phyloP scores from a whole-genome alignment of 345 rosid genomes.

The Populus euphratica region DNA sequence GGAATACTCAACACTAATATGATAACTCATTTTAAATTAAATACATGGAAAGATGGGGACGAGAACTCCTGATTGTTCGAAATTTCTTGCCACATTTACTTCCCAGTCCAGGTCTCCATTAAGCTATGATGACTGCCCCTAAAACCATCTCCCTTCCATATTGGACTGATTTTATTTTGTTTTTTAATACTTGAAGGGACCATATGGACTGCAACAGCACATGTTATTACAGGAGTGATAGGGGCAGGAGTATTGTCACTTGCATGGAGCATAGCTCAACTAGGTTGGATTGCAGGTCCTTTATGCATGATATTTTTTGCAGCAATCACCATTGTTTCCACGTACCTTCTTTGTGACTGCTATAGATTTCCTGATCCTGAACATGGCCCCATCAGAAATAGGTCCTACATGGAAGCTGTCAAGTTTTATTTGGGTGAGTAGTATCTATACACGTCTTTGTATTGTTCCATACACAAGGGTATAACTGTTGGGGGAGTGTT shows the following conservation, averaged over 20 bases:
- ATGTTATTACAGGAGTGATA: conserved; percentile 70
- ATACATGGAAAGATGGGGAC: no score
- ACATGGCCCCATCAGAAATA: conserved; percentile 41
- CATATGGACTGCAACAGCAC: conserved; percentile 56
- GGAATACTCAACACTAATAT: conserved; percentile 68
- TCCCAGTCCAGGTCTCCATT: no score
- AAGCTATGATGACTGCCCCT: no score
- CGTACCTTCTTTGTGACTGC: conserved; percentile 48
- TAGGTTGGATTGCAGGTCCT: conserved; percentile 80
- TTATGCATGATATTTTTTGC: conserved; percentile 42
- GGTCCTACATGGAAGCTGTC: conserved; percentile 52
- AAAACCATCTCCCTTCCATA: background rate
- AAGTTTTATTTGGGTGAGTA: conserved; percentile 43
- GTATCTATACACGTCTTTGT: background rate
- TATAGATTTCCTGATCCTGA: conserved; percentile 53
- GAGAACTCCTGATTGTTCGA: no score
- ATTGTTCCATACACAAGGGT: background rate
- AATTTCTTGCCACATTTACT: no score
- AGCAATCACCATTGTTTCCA: conserved; percentile 41
- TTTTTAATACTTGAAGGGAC: conserved; percentile 38
- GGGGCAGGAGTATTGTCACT: conserved; percentile 81
- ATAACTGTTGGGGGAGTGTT: background rate
- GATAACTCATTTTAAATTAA: accelerated
- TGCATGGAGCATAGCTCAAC: conserved; percentile 66
- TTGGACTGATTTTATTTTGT: background rate